A percentile compares a stretch with the other conserved stretches of the same genome.
Conservation (phyloP, 108 stramenopile genomes). For the Craspedostauros australis region DNA sequence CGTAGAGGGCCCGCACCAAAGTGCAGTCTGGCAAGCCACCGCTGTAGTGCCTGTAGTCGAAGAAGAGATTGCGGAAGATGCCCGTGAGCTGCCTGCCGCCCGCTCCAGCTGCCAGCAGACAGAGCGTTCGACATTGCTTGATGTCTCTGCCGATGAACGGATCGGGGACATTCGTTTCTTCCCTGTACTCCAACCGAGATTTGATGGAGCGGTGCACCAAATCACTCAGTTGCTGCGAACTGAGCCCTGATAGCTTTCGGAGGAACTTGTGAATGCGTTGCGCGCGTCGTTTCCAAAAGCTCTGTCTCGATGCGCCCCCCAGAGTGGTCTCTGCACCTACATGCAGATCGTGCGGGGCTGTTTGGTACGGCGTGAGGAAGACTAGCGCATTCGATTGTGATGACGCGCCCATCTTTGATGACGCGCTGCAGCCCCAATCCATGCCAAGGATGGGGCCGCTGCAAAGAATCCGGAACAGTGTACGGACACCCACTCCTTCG, state of each 20-base stretch:
- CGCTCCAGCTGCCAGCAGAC: conserved; percentile 63
- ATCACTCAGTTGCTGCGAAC: conserved; percentile 37
- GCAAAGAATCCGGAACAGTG: conserved; percentile 72
- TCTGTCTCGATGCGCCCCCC: conserved; percentile 3
- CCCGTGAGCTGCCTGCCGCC: conserved; percentile 56
- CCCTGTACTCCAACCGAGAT: conserved; percentile 26
- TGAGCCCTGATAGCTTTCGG: conserved; percentile 21
- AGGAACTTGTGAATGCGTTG: conserved; percentile 46
- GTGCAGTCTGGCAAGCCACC: conserved; percentile 77
- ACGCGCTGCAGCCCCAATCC: conserved; percentile 22
- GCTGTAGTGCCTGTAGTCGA: conserved; percentile 80
- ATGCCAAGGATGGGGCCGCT: conserved; percentile 27
- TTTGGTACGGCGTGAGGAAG: conserved; percentile 72
- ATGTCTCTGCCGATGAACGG: conserved; percentile 45
- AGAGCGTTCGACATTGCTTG: conserved; percentile 51
- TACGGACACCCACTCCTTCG: conserved; percentile 66
- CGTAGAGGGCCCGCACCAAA: conserved; percentile 26
- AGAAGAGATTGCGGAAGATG: conserved; percentile 61
- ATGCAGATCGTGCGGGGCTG: conserved; percentile 78
- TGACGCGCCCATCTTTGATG: background rate
- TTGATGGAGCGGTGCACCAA: conserved; percentile 41
- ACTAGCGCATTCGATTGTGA: conserved; percentile 27
- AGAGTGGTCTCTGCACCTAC: conserved; percentile 33
- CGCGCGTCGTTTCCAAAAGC: conserved; percentile 56
- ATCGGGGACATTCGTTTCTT: conserved; percentile 24